Percentiles rank a stretch among this genome's conserved stretches.
Conservation (phyloP, 257 asterid species). For the Marsdenia floribunda region DNA sequence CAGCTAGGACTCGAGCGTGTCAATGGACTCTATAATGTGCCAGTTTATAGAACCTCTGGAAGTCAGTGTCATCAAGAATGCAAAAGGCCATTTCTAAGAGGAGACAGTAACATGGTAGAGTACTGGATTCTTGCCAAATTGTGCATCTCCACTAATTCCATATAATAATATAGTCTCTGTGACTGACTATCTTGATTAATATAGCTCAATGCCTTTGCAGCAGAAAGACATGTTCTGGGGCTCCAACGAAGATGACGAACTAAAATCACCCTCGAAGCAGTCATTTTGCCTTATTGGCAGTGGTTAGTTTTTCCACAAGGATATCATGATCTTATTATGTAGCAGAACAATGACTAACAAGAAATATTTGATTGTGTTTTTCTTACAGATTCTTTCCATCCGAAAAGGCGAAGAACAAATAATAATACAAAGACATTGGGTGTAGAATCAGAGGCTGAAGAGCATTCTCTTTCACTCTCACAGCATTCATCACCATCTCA, state of each 20-base stretch:
- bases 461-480: conserved; percentile 48
- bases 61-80: conserved; percentile 29
- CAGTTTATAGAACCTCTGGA: conserved; percentile 27
- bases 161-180: background rate
- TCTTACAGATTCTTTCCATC: conserved; percentile 51
- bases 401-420: conserved; percentile 65
- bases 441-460: conserved; percentile 35
- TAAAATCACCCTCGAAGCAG: conserved; percentile 35
- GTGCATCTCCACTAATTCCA: background rate
- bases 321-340: background rate
- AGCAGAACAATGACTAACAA: background rate
- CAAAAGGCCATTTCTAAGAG: conserved; percentile 27
- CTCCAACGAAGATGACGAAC: conserved; percentile 44
- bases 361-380: conserved; percentile 1
- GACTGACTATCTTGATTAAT: background rate
- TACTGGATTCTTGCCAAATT: background rate
- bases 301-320: conserved; percentile 24
- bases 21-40: conserved; percentile 23
- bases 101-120: conserved; percentile 34
- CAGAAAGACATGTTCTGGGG: conserved; percentile 28
- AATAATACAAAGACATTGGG: conserved; percentile 36
- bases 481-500: conserved; percentile 68
- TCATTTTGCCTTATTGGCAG: conserved; percentile 30
- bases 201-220: conserved; percentile 15
- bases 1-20: conserved; percentile 37